Evolutionary conservation across 2,329 filamentous ascomycete genomes (phyloP), one percentile per base, ranked within the genome.

Genomic region (Xylaria polymorpha): DNA sequence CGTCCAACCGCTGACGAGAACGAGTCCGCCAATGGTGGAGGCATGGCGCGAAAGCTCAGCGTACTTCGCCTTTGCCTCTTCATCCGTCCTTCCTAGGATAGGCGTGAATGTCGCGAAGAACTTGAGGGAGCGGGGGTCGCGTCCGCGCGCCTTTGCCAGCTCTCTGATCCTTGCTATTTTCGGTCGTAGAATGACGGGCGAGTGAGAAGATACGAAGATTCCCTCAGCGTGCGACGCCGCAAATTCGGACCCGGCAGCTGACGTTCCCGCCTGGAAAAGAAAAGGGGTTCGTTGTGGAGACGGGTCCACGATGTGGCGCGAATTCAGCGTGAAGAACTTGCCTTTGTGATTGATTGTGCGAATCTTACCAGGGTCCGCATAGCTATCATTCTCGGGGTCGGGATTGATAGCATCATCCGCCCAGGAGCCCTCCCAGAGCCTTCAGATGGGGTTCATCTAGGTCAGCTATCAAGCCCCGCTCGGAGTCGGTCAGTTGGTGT

Each of bases 321-420:
- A 80, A 66, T 79, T 80, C 3, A 85, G 79, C 50, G 78, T 78
- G 73, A 85, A 85, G 76, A 85, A 90, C 61, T 87, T 86, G 1
- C 88, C 88, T 9, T 85, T 76, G 73, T 91, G 88, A 64, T 89
- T 84, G 72, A 91, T 91, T 10, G 83, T 84, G 25, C 87, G 83
- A 66, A 91, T 85, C 73, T 87, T 86, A 51, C 85, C 82, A 0
- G 89, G 88, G 69, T 90, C 84, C 5, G 86, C 83, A 74, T 89
- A 90, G 41, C 82, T 83, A 71, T 89, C 88, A 12, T 82, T 83
- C 35, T 84, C 82, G 0, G 81, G 80, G 72, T 91, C 84, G 0
- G 85, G 83, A 0, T 83, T 79, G 12, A 90, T 81, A 0, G 89
- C 88, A 67, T 90, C 85, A 56, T 87, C 81, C 1, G 85, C 83